Conservation (phyloP, 208 protist species). For the Trypanosoma melophagium region DNA sequence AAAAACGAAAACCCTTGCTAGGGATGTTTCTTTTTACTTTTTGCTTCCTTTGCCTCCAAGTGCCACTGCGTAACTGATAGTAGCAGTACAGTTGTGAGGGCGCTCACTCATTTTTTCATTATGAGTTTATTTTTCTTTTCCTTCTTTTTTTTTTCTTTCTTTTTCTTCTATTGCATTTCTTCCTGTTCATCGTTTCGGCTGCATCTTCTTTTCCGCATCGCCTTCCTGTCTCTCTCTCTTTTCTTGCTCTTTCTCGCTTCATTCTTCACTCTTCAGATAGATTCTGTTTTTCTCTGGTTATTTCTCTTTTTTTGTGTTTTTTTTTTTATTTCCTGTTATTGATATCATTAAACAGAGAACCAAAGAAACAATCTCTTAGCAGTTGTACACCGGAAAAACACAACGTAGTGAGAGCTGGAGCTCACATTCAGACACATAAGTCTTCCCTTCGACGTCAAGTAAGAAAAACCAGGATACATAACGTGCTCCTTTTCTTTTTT, state of each 20-base stretch:
- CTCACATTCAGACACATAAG: too few relatives aligned
- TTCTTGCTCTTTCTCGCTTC: background rate
- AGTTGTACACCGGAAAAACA: too few relatives aligned
- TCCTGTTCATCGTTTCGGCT: background rate
- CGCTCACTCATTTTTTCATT: background rate
- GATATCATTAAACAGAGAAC: too few relatives aligned
- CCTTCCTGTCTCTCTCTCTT: background rate
- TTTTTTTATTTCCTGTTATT: background rate
- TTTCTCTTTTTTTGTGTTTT: background rate
- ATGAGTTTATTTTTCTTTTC: too few relatives aligned
- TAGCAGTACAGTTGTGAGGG: background rate
- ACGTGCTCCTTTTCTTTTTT: too few relatives aligned
- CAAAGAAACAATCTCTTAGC: too few relatives aligned
- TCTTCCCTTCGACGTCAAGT: too few relatives aligned
- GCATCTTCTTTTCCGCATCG: background rate
- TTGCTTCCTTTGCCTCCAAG: background rate
- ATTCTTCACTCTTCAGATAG: background rate
- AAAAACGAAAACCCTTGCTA: background rate
- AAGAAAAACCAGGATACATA: too few relatives aligned
- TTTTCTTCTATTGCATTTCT: background rate
- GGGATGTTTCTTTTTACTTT: background rate
- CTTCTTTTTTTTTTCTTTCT: slow-evolving; percentile 5
- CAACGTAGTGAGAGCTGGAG: too few relatives aligned
- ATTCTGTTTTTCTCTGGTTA: too few relatives aligned
- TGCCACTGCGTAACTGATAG: background rate